Base-by-base conservation (phyloP, 352 stramenopile species). In the Phytopythium litorale region DNA sequence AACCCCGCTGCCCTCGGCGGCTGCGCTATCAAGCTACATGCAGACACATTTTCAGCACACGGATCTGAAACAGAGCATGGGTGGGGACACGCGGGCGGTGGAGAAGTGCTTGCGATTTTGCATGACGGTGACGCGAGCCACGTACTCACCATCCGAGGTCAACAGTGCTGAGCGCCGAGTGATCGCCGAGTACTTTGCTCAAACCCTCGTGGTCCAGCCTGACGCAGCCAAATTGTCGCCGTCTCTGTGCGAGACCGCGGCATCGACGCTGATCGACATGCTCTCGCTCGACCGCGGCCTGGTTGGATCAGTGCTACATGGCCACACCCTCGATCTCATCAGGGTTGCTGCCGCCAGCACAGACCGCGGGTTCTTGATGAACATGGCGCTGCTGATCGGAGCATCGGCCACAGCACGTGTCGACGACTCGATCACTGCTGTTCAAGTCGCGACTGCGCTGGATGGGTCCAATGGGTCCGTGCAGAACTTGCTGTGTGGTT, bases 101-200 rank as follows among this genome's bases (percentile, higher is more conserved):
- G 72, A 81, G 65, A 81, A 72, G 21, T 89, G 73, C 58, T 56
- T 89, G 15, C 61, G 59, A 12, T 91, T 91, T 45, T 83, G 82
- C 50, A 59, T 87, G 19, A 42, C 67, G 13, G 76, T 87, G 30
- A 64, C 85, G 48, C 80, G 76, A 53, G 63, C 60, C 21, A 32
- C 46, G 19, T 42, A 62, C 35, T 37, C 42, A 25, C 51, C 53
- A 21, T 62, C 56, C n/a, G 43, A 70, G 56, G 62, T 71, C 5
- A 46, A 73, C 37, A 50, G 7, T 11, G 56, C 65, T 19, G 74
- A 82, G 3, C 57, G 71, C 11, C 66, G 55, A 12, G 55, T 66
- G 40, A 60, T 89, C 7, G 49, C 85, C 43, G 71, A 77, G 32
- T 88, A 83, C 60, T 75, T 91, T 43, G 48, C 81, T 5, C 60